Conservation (phyloP, 257 asterid species). For the Solanum tarijense region DNA sequence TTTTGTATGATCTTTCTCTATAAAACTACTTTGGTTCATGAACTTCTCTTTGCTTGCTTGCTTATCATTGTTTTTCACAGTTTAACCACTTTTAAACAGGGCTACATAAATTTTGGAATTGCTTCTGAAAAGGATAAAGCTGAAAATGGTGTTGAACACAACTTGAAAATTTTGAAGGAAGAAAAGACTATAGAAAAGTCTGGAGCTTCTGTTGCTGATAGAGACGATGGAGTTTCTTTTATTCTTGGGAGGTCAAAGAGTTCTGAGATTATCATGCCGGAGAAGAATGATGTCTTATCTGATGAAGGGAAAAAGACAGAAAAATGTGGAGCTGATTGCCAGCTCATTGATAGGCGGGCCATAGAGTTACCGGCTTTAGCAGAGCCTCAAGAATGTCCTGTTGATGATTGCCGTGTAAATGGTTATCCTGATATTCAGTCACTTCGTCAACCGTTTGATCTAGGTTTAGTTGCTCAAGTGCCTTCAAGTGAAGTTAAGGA, state of each 20-base stretch:
- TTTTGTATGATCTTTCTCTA: not conserved
- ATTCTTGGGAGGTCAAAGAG: slow-evolving; percentile 45
- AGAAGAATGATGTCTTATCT: slow-evolving; percentile 23
- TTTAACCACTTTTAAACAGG: slow-evolving; percentile 37
- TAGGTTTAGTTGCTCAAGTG: slow-evolving; percentile 2
- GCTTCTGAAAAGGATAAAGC: slow-evolving; percentile 56
- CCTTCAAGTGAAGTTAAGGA: slow-evolving; percentile 30
- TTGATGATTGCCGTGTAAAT: slow-evolving; percentile 24
- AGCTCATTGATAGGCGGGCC: slow-evolving; percentile 17
- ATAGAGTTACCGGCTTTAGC: slow-evolving; percentile 23
- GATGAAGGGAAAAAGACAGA: slow-evolving; percentile 27
- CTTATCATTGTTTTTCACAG: slow-evolving; percentile 6
- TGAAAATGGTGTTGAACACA: slow-evolving; percentile 37
- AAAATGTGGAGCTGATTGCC: slow-evolving; percentile 18
- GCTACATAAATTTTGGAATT: slow-evolving; percentile 87
- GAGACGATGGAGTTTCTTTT: slow-evolving; percentile 62
- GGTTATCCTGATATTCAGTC: slow-evolving; percentile 23
- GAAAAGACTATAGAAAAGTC: slow-evolving; percentile 39
- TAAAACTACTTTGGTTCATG: not conserved
- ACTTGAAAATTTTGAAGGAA: slow-evolving; percentile 42
- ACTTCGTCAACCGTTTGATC: not conserved
- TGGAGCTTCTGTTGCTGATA: slow-evolving; percentile 37
- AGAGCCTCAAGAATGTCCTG: slow-evolving; percentile 14
- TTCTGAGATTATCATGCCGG: slow-evolving; percentile 27
- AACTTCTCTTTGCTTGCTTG: not conserved